phyloP scores from a whole-genome alignment of 441 rosid genomes.

The Syzygium syzygioides region DNA sequence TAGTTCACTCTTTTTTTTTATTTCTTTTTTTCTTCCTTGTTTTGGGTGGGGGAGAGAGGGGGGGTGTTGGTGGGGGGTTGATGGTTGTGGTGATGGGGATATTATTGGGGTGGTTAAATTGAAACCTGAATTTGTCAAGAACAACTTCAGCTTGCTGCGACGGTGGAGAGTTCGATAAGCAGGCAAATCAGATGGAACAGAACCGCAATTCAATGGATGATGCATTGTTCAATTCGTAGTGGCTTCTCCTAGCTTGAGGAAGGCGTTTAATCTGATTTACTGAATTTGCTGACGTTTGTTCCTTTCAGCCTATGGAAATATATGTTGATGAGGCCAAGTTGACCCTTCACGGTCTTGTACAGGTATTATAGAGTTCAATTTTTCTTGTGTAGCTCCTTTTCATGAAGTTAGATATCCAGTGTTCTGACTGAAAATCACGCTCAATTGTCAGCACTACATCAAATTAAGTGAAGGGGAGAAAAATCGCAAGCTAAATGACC shows the following conservation, averaged over 20 bases:
- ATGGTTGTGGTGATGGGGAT: conserved; percentile 11
- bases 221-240: conserved; percentile 52
- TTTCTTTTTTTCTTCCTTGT: not conserved
- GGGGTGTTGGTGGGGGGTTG: not conserved
- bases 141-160: not conserved
- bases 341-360: conserved; percentile 98
- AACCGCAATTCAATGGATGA: conserved; percentile 34
- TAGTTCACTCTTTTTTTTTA: not conserved
- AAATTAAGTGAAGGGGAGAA: conserved; percentile 94
- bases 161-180: not conserved
- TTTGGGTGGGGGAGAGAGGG: not conserved
- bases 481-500: conserved; percentile 92
- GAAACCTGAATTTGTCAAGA: not conserved
- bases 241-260: conserved; percentile 60
- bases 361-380: conserved; percentile 33
- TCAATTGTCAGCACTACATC: conserved; percentile 80
- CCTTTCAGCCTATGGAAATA: conserved; percentile 98
- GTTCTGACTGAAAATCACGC: not conserved
- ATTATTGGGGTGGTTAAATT: not conserved
- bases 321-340: conserved; percentile 99
- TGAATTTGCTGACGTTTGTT: conserved; percentile 50
- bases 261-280: conserved; percentile 64
- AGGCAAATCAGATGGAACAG: conserved; percentile 37
- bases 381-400: not conserved
- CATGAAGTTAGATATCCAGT: not conserved